These are phyloP conservation scores for Penicillium thymicola DNA, from an alignment of 2,329 filamentous ascomycete species.

Conservation along the genomic window DNA sequence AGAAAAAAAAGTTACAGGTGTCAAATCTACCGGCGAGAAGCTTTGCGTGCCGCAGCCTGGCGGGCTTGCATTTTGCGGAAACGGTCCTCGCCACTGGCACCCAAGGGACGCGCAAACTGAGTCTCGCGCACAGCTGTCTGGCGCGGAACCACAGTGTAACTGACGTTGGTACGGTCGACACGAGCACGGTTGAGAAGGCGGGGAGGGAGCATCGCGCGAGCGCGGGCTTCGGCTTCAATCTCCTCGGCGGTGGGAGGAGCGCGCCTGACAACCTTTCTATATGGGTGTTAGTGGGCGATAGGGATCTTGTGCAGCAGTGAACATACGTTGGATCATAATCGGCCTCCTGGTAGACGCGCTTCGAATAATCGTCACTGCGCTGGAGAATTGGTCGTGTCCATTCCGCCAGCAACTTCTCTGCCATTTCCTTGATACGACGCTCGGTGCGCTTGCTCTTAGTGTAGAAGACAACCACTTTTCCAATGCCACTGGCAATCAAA, in stretches of 20 bases:
- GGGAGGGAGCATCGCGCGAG: slow-evolving; percentile 52
- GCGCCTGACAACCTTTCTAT: slow-evolving; percentile 38
- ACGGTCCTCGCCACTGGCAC: slow-evolving; percentile 47
- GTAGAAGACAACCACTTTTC: slow-evolving; percentile 95
- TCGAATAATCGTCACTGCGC: slow-evolving; percentile 90
- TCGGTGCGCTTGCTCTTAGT: slow-evolving; percentile 91
- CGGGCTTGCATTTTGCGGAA: slow-evolving; percentile 50
- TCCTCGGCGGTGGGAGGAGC: slow-evolving; percentile 34
- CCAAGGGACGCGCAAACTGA: slow-evolving; percentile 46
- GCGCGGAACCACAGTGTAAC: slow-evolving; percentile 62
- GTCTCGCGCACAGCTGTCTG: slow-evolving; percentile 49
- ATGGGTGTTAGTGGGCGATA: slow-evolving; percentile 13
- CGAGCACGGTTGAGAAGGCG: slow-evolving; percentile 57
- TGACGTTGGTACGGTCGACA: slow-evolving; percentile 57
- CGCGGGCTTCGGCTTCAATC: slow-evolving; percentile 50
- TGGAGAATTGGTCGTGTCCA: slow-evolving; percentile 95
- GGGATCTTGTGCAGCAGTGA: slow-evolving; percentile 3
- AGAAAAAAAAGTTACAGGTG: slow-evolving; percentile 4
- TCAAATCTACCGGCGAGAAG: slow-evolving; percentile 34
- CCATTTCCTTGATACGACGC: slow-evolving; percentile 84
- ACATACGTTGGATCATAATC: slow-evolving; percentile 57
- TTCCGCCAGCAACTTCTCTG: slow-evolving; percentile 86
- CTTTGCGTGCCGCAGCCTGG: slow-evolving; percentile 43
- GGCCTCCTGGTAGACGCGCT: slow-evolving; percentile 61
- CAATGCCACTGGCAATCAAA: slow-evolving; percentile 85